These are phyloP conservation scores for Colletotrichum sp. DNA, from an alignment of 2,329 filamentous ascomycete species.

Conservation along the genomic window DNA sequence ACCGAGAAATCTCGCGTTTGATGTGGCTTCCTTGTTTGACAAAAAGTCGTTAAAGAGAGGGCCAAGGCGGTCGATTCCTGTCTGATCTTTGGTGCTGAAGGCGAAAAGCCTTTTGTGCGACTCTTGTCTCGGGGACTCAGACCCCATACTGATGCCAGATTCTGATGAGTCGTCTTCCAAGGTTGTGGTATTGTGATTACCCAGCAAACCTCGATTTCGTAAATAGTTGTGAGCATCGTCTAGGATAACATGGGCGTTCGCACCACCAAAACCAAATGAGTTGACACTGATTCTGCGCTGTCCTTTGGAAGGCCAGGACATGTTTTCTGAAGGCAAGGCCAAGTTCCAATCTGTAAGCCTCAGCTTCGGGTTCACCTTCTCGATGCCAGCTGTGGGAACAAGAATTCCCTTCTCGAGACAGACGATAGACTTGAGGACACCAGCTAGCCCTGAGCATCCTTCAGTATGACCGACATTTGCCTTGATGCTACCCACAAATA, in stretches of 20 bases:
- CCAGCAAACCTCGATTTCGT: not conserved
- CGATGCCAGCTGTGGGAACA: slow-evolving; percentile 56
- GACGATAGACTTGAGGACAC: slow-evolving; percentile 47
- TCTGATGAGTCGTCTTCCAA: not conserved
- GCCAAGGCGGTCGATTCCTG: not conserved
- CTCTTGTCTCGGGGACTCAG: not conserved
- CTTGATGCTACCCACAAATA: slow-evolving; percentile 35
- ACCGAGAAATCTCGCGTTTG: not conserved
- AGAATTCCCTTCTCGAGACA: slow-evolving; percentile 47
- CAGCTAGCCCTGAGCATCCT: slow-evolving; percentile 44
- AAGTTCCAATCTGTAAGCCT: slow-evolving; percentile 23
- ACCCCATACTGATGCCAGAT: not conserved
- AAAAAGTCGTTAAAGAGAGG: not conserved
- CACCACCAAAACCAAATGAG: slow-evolving; percentile 13
- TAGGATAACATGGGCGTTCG: slow-evolving; percentile 14
- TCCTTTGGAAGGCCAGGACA: slow-evolving; percentile 33
- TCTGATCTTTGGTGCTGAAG: not conserved
- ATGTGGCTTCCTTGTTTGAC: not conserved
- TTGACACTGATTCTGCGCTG: slow-evolving; percentile 48
- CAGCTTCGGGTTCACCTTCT: slow-evolving; percentile 48
- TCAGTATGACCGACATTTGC: slow-evolving; percentile 49
- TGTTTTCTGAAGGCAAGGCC: slow-evolving; percentile 32
- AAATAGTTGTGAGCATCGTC: slow-evolving; percentile 33
- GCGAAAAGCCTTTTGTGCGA: not conserved
- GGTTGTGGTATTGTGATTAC: not conserved